These are phyloP conservation scores for Alternaria ethzedia DNA, from an alignment of 2,329 filamentous ascomycete species.

Conservation along the genomic window DNA sequence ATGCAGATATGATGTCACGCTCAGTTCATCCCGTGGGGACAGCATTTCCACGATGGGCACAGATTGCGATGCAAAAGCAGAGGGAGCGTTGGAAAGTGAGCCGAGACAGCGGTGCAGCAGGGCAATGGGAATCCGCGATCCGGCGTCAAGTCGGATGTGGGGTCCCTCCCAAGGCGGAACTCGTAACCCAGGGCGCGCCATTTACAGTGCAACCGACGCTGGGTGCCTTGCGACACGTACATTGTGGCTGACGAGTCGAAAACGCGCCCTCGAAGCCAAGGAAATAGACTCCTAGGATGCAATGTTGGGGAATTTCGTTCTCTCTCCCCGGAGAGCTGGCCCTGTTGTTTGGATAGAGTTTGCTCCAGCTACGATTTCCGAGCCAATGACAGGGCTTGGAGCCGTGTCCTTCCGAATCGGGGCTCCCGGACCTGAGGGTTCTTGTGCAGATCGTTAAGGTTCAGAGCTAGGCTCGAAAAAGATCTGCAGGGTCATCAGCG, in stretches of 20 bases:
- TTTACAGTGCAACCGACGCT: neutral
- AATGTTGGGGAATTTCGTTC: neutral
- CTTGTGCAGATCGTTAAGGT: constrained; percentile 8
- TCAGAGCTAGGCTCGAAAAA: neutral
- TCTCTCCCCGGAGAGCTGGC: neutral
- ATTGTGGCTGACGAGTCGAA: neutral
- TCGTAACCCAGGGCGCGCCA: neutral
- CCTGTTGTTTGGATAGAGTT: constrained; percentile 5
- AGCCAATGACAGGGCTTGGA: constrained; percentile 7
- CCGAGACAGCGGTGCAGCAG: neutral
- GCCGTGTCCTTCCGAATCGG: neutral
- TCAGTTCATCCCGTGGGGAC: neutral
- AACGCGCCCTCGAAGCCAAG: neutral
- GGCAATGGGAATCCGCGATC: neutral
- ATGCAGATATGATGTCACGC: neutral
- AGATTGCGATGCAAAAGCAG: neutral
- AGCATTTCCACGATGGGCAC: neutral
- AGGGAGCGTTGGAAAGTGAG: constrained; percentile 1
- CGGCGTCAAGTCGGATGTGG: constrained; percentile 4
- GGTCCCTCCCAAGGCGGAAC: constrained; percentile 3
- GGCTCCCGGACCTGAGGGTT: neutral
- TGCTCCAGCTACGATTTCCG: neutral
- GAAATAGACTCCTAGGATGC: neutral
- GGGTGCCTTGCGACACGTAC: neutral
- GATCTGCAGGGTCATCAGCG: constrained; percentile 15